phyloP scores from a whole-genome alignment of 768 basidiomycete species.

The Lentinula lateritia region DNA sequence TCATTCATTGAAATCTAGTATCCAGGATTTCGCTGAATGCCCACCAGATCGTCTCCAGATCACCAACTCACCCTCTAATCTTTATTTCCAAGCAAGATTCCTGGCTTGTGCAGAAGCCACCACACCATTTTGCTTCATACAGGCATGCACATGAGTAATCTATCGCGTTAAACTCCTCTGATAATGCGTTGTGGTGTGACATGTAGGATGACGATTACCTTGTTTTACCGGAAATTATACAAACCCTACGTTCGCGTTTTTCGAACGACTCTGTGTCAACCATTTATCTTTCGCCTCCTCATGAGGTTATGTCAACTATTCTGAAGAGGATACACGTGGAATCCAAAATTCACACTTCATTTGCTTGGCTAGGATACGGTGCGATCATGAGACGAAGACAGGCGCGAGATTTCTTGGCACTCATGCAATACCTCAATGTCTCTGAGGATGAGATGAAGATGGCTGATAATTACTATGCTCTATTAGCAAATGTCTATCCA shows the following conservation, averaged over 20 bases:
- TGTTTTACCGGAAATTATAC: constrained; percentile 51
- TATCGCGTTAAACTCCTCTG: neutral
- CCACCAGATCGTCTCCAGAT: constrained; percentile 31
- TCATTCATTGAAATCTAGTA: neutral
- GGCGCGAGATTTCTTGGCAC: constrained; percentile 41
- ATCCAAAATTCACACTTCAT: constrained; percentile 41
- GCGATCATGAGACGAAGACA: constrained; percentile 41
- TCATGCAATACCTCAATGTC: constrained; percentile 38
- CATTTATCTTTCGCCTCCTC: constrained; percentile 55
- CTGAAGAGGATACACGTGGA: constrained; percentile 37
- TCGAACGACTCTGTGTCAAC: constrained; percentile 17
- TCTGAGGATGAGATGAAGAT: constrained; percentile 50
- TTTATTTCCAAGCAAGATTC: constrained; percentile 43
- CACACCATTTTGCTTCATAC: constrained; percentile 58
- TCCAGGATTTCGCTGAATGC: constrained; percentile 29
- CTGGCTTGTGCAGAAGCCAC: constrained; percentile 36
- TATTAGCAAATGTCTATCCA: constrained; percentile 49
- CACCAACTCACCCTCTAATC: constrained; percentile 37
- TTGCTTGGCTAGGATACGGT: constrained; percentile 67
- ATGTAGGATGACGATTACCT: constrained; percentile 66
- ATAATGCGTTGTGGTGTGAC: neutral
- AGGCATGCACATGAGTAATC: constrained; percentile 27
- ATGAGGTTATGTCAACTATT: constrained; percentile 53
- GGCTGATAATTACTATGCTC: constrained; percentile 68
- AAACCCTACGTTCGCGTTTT: constrained; percentile 39